Base-by-base conservation (phyloP, 306 rosid genomes). In the cucumber (Cucumis sativus) region DNA sequence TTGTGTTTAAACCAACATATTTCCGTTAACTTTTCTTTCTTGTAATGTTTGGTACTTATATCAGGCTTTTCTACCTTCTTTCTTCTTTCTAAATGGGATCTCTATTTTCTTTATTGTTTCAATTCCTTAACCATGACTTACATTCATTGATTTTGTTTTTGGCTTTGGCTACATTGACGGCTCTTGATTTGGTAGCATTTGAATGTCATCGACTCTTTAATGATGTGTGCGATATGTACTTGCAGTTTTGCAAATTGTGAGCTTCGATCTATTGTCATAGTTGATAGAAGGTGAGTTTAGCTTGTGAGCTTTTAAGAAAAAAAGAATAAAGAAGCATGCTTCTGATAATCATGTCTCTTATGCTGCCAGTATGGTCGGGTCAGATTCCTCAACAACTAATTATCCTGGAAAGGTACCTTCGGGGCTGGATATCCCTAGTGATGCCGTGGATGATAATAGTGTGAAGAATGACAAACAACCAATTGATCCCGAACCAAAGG, bases 171-270 rank as follows among this genome's bases (percentile, higher is more conserved):
- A 70, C 59, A 47, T 70, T 70, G 56, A 16, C 4, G 57, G 74
- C 60, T 12, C 76, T 49, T 49, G 60, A 71, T 49, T 71, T 25
- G 60, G 60, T 14, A 71, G 49, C 43, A 17, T 49, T 47, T 49
- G 43, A 49, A 47, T 47, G 20, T 25, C 60, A 51, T 71, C 7
- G 20, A 49, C 59, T 60, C 67, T 54, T 18, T 23, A 60, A 77
- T 66, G 72, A 64, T 63, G 71, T 65, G 52, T 58, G 47, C 51
- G 51, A 52, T 65, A n/a, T 81, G 21, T 78, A 33, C 79, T 78
- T 88, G 87, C 91, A 90, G 96, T 82, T 90, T 88, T 75, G 79
- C 89, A 13, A 91, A 91, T 74, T 91, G 96, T 7, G 96, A 88
- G 85, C 91, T 88, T 82, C 91, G 96, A 57, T 87, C 96, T 28